Base-by-base conservation (phyloP, 345 rosid genomes). In the Lumnitzera littorea region DNA sequence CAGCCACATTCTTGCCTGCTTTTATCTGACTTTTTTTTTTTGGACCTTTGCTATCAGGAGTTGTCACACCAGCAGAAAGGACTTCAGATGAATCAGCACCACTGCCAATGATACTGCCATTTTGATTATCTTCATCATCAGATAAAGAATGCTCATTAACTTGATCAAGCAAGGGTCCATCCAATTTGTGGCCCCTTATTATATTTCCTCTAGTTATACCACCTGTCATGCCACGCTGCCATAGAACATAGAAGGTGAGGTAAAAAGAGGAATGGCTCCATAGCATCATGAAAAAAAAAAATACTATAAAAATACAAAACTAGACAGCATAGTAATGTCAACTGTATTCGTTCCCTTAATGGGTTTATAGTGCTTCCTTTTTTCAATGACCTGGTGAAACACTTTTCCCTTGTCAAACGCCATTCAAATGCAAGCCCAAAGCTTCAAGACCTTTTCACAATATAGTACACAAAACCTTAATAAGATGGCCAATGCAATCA, bases 201-300 rank as follows among this genome's bases (percentile, higher is more conserved):
- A 74, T 65, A 72, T 90, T 90, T 70, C 66, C 77, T 76, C 83
- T 74, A 46, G 75, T 63, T 58, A 24, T 58, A 11, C 62, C 70
- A 23, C 53, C 77, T 36, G 76, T 36, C 87, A 82, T 76, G 56
- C 0, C 48, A 91, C 87, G 76, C 70, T 61, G 70, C 56, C 56
- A 71, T 55, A 46, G 65, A 63, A 57, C 48, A 46, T 29, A 23
- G 64, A 56, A 52, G 43, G 17, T 9, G 29, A 3, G 8, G 20
- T 17, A 56, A 56, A 49, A 53, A 29, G 27, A 49, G 5, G 58
- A 55, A 46, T 24, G 43, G 23, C 67, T 4, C 43, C 43, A 36
- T 36, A 36, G 43, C 9, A 36, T 36, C 11, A 36, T 7, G 11
- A 36, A 36, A 36, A 36, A 36, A 36, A 36, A 36, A 36, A 36